These are phyloP conservation scores for Hypsizygus ulmarius DNA, from an alignment of 1,284 basidiomycete genomes.

Conservation along the genomic window DNA sequence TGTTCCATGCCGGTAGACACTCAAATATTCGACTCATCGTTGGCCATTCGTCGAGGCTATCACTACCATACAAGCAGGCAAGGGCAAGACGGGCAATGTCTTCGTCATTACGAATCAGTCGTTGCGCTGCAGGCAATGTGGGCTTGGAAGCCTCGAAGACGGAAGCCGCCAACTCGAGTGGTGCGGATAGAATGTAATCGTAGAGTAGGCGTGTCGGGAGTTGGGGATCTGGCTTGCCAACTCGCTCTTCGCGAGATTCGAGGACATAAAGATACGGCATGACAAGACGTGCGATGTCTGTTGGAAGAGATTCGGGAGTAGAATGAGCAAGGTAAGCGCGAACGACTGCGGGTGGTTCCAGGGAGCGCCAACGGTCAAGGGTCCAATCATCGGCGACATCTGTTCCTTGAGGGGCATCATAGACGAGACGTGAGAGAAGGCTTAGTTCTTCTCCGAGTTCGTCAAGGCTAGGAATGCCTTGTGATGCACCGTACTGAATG, in stretches of 20 bases:
- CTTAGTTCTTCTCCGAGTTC: slow-evolving; percentile 87
- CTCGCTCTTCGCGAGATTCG: slow-evolving; percentile 80
- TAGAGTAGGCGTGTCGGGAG: slow-evolving; percentile 67
- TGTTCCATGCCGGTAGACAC: slow-evolving; percentile 88
- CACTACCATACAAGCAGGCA: slow-evolving; percentile 85
- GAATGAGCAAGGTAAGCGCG: slow-evolving; percentile 75
- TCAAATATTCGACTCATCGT: slow-evolving; percentile 91
- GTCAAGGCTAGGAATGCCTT: slow-evolving; percentile 77
- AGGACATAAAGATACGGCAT: slow-evolving; percentile 90
- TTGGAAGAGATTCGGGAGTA: slow-evolving; percentile 60
- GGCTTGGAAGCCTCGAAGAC: slow-evolving; percentile 91
- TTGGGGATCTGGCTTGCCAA: slow-evolving; percentile 63
- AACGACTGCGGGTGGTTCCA: slow-evolving; percentile 66
- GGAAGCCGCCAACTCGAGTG: slow-evolving; percentile 66
- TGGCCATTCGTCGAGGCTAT: slow-evolving; percentile 68
- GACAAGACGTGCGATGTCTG: slow-evolving; percentile 74
- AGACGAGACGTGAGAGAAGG: slow-evolving; percentile 80
- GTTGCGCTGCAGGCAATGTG: slow-evolving; percentile 64
- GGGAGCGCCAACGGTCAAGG: slow-evolving; percentile 65
- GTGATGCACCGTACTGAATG: slow-evolving; percentile 83
- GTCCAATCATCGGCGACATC: slow-evolving; percentile 61
- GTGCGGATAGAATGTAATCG: slow-evolving; percentile 70
- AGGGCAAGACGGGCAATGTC: slow-evolving; percentile 84
- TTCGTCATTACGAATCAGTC: slow-evolving; percentile 79
- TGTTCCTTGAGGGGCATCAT: slow-evolving; percentile 61